Evolutionary conservation across 345 rosid genomes (phyloP).

Genomic region (Sonneratia alba): DNA sequence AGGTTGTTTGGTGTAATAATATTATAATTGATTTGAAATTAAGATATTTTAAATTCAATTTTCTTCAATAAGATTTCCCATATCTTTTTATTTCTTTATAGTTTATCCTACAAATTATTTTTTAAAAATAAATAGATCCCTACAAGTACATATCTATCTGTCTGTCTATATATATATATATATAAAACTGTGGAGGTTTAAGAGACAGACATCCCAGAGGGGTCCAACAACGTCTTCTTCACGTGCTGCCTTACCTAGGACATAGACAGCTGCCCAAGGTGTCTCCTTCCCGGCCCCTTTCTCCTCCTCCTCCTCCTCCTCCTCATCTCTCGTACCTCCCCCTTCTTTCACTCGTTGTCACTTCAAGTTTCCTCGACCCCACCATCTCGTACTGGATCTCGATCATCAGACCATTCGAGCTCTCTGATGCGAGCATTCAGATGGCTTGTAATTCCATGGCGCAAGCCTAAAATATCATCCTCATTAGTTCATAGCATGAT

Average conservation of each 20-base stretch:
- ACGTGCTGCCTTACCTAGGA: conserved; percentile 14
- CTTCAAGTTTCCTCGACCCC: not conserved
- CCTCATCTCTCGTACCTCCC: not conserved
- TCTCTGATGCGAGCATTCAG: not conserved
- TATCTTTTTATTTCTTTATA: no score
- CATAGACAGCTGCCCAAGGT: conserved; percentile 6
- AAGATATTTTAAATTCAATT: no score
- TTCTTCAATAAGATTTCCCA: no score
- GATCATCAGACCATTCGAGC: not conserved
- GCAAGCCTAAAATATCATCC: not conserved
- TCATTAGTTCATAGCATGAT: no score
- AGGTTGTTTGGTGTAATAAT: no score
- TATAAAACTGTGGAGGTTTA: conserved; percentile 1
- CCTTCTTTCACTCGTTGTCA: not conserved
- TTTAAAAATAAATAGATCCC: no score
- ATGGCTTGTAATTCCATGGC: not conserved
- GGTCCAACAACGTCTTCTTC: conserved; percentile 19
- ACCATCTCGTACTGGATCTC: not conserved
- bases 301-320: not conserved
- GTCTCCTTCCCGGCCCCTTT: no score
- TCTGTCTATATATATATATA: not conserved
- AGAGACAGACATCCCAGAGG: conserved; percentile 36
- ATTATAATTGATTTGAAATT: no score
- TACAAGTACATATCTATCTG: no score
- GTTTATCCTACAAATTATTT: no score